A percentile compares a stretch with the other conserved stretches of the same genome.
phyloP scores from a whole-genome alignment of 805 yeast species.

The Schizosaccharomyces osmophilus region DNA sequence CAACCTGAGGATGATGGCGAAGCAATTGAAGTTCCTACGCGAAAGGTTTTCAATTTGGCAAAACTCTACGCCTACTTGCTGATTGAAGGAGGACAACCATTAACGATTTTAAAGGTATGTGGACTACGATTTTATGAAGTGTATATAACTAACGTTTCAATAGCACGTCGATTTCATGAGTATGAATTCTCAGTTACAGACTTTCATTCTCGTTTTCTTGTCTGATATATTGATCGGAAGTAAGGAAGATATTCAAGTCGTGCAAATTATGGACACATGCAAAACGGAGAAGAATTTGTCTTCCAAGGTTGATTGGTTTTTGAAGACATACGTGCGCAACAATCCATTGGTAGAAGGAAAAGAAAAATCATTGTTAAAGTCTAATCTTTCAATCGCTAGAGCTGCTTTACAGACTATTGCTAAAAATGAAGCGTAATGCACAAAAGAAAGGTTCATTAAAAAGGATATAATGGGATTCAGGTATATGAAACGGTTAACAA shows the following conservation, averaged over 20 bases:
- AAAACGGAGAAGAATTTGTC: slow-evolving; percentile 12
- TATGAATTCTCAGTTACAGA: background rate
- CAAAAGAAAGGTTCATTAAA: too few species aligned
- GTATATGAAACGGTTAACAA: too few species aligned
- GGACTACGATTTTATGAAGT: background rate
- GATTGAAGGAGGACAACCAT: slow-evolving; percentile 45
- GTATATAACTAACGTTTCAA: background rate
- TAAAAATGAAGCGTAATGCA: background rate
- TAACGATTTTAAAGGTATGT: slow-evolving; percentile 28
- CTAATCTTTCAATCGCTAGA: slow-evolving; percentile 39
- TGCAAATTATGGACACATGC: background rate
- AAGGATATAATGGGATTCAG: too few species aligned
- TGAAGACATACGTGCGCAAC: slow-evolving; percentile 25
- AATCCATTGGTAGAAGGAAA: slow-evolving; percentile 42
- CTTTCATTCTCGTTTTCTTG: background rate
- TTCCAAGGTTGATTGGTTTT: background rate
- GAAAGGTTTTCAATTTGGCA: slow-evolving; percentile 46
- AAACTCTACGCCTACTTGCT: slow-evolving; percentile 56
- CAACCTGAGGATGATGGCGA: slow-evolving; percentile 20
- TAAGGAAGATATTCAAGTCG: background rate
- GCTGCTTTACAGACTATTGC: slow-evolving; percentile 22
- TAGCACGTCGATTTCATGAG: background rate
- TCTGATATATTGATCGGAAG: background rate
- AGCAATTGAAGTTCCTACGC: slow-evolving; percentile 21
- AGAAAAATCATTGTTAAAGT: slow-evolving; percentile 44